Evolutionary conservation across 2,329 filamentous ascomycete genomes (phyloP).

Genomic region (Canariomyces notabilis): DNA sequence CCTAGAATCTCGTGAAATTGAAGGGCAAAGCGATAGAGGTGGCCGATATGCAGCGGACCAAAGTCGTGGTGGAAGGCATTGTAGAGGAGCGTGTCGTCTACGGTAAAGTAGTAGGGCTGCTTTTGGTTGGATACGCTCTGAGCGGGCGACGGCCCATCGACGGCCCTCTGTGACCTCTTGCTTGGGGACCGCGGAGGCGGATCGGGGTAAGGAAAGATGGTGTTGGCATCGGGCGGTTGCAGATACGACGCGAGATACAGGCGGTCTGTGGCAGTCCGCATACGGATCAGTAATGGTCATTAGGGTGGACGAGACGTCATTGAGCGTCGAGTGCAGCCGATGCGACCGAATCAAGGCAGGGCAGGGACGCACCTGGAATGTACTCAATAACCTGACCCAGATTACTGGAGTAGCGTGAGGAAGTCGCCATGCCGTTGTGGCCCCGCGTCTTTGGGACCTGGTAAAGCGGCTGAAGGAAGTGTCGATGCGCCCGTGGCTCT

Average conservation of each 20-base stretch:
- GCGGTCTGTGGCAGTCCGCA: constrained; percentile 62
- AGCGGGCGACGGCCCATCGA: constrained; percentile 49
- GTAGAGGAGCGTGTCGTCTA: constrained; percentile 89
- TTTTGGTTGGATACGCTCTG: constrained; percentile 41
- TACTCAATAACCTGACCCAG: constrained; percentile 93
- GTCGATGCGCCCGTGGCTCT: not conserved
- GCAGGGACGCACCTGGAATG: constrained; percentile 68
- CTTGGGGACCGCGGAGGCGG: constrained; percentile 59
- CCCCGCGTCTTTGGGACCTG: constrained; percentile 24
- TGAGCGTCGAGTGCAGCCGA: too few species aligned
- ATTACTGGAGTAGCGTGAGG: constrained; percentile 47
- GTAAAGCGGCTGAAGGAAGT: not conserved
- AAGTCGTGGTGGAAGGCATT: constrained; percentile 99
- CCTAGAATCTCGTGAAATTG: constrained; percentile 93
- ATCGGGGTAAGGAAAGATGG: constrained; percentile 76
- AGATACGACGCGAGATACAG: constrained; percentile 92
- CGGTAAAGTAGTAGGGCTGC: constrained; percentile 87
- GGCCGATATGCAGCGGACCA: constrained; percentile 92
- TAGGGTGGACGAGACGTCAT: too few species aligned
- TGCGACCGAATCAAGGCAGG: not conserved
- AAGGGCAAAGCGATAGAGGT: constrained; percentile 93
- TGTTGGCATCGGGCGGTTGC: constrained; percentile 72
- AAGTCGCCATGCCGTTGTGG: constrained; percentile 44
- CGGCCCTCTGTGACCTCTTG: constrained; percentile 67
- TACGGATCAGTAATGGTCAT: too few species aligned